Evolutionary conservation across 2,329 filamentous ascomycete species (phyloP), one percentile per base, ranked within the genome.

Genomic region (Colletotrichum sojae): DNA sequence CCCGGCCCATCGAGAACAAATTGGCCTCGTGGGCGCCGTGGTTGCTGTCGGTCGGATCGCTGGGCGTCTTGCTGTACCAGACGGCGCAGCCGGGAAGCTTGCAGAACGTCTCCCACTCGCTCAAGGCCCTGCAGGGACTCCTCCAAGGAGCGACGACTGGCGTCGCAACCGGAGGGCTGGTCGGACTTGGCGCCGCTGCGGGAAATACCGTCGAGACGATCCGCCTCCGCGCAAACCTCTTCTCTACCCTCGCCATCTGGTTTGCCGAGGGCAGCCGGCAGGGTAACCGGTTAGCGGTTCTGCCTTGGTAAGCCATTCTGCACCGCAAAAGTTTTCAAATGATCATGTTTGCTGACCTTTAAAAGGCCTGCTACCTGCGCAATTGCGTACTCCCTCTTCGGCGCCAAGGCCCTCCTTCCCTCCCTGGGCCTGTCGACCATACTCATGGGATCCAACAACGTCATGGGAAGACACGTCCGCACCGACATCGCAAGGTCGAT

Each of bases 381-480:
- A 25, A 52, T 39, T 5, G 51, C 64, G 0, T 57, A 57, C 45
- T 43, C 45, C 18, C 27, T 55, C 8, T n/a, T 63, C 22, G 58
- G 64, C 0, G 9, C 58, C 45, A 67, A 67, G 2, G 64, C 64
- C 25, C n/a, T 57, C 2, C 43, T 57, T 31, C 64, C 64, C 1
- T 53, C 60, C 0, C 39, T 67, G 6, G 25, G 64, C 36, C 36
- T 67, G 8, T 36, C 51, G 0, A 52, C 51, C 1, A 20, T 67
- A 1, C 36, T 63, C 1, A 3, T 43, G 46, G 58, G 51, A 5
- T 45, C 52, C n/a, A 63, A 52, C 22, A 39, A 55, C 25, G 48
- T 67, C 10, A 18, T 45, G 25, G 64, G 58, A 3, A 48, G 58
- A 16, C 52, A 67, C 18, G 64, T 67, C 3, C 58, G 31, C 6